Evolutionary conservation across 2,329 filamentous ascomycete species (phyloP).

Genomic region (Hypoxylon sp.): DNA sequence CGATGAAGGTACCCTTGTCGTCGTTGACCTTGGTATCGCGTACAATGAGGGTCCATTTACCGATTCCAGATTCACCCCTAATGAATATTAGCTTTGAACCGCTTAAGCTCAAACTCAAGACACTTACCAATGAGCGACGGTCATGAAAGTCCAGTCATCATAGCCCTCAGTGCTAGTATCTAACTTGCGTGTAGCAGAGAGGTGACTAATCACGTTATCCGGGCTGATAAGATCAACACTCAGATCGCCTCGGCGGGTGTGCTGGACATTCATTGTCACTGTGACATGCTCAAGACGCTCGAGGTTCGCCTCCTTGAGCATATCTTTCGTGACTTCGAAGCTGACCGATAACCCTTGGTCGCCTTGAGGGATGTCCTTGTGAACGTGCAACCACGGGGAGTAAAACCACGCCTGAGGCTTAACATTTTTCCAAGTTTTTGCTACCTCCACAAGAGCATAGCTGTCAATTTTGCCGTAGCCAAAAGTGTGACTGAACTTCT

Average conservation of each 20-base stretch:
- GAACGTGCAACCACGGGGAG: constrained; percentile 93
- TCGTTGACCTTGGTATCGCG: constrained; percentile 87
- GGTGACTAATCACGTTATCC: constrained; percentile 82
- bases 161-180: constrained; percentile 81
- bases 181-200: constrained; percentile 79
- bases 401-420: constrained; percentile 97
- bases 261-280: constrained; percentile 95
- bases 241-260: constrained; percentile 88
- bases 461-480: constrained; percentile 97
- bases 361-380: constrained; percentile 87
- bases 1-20: constrained; percentile 81
- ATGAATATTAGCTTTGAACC: constrained; percentile 51
- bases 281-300: constrained; percentile 94
- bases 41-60: constrained; percentile 91
- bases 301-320: constrained; percentile 86
- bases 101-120: neutral
- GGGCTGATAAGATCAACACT: constrained; percentile 94
- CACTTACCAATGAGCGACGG: constrained; percentile 90
- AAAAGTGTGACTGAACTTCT: constrained; percentile 92
- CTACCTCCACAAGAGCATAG: constrained; percentile 85
- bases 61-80: constrained; percentile 89
- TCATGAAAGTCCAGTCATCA: constrained; percentile 99
- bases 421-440: constrained; percentile 87
- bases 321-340: constrained; percentile 86
- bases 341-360: constrained; percentile 81